A percentile compares a stretch with the other conserved stretches of the same genome.
These are phyloP conservation scores for Fallopia convolvulus DNA, from an alignment of 148 eudicot genomes.

Conservation along the genomic window DNA sequence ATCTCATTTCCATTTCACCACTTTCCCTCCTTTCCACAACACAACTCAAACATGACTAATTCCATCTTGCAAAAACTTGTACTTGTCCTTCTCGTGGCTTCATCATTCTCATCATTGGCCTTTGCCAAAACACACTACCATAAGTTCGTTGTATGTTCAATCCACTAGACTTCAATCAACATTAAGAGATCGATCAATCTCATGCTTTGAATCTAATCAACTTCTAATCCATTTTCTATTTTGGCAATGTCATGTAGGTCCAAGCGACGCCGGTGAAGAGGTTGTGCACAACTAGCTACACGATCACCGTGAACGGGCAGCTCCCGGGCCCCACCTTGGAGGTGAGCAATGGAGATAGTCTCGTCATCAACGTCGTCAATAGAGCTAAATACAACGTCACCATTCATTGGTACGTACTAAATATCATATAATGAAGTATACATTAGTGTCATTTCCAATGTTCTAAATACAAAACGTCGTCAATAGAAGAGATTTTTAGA, in stretches of 20 bases:
- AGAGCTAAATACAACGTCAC: slow-evolving; percentile 50
- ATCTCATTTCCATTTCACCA: not conserved
- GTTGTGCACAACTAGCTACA: slow-evolving; percentile 52
- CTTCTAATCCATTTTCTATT: not conserved
- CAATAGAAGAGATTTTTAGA: no score
- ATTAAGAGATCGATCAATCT: no score
- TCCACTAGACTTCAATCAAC: not conserved
- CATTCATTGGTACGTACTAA: slow-evolving; percentile 71
- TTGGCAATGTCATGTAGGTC: slow-evolving; percentile 26
- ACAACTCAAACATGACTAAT: not conserved
- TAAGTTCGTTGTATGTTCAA: slow-evolving; percentile 48
- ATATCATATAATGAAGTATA: not conserved
- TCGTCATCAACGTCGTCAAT: slow-evolving; percentile 41
- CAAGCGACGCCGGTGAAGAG: slow-evolving; percentile 78
- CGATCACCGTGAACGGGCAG: slow-evolving; percentile 70
- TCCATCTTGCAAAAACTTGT: slow-evolving; percentile 4
- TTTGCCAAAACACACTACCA: slow-evolving; percentile 51
- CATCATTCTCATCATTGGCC: slow-evolving; percentile 23
- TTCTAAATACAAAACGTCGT: no score
- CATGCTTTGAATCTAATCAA: not conserved
- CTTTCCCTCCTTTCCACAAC: not conserved
- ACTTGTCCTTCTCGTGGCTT: slow-evolving; percentile 20
- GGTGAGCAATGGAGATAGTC: slow-evolving; percentile 61
- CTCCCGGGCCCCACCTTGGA: slow-evolving; percentile 70
- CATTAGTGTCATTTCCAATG: no score